Percentiles rank a stretch among this genome's conserved stretches.
These are phyloP conservation scores for Papiliotrema nemorosa DNA, from an alignment of 1,284 basidiomycete species.

Conservation along the genomic window DNA sequence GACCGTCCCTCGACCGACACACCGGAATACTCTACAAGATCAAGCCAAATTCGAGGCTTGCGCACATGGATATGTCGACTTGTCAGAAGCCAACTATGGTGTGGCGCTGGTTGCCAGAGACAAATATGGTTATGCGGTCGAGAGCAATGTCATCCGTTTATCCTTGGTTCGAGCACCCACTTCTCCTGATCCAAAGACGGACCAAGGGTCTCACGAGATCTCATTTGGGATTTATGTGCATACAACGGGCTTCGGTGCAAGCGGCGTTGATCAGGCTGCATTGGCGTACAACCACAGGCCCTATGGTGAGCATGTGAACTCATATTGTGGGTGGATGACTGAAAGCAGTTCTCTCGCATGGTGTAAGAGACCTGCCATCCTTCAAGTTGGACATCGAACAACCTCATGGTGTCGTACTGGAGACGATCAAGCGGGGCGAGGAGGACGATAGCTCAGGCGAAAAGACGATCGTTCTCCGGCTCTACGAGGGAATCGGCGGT, in stretches of 20 bases:
- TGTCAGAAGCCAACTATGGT: conserved; percentile 66
- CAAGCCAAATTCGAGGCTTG: conserved; percentile 64
- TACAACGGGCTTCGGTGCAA: conserved; percentile 68
- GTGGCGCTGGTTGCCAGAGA: conserved; percentile 84
- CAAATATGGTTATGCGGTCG: conserved; percentile 62
- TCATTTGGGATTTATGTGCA: conserved; percentile 86
- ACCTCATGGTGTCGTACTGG: conserved; percentile 71
- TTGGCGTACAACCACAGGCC: conserved; percentile 79
- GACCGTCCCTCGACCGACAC: conserved; percentile 78
- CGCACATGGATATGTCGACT: conserved; percentile 62
- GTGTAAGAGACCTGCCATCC: neutral
- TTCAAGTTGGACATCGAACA: conserved; percentile 10
- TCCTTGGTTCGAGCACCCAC: conserved; percentile 82
- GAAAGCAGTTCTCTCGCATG: neutral
- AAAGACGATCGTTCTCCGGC: conserved; percentile 61
- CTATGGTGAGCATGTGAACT: conserved; percentile 2
- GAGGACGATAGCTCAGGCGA: conserved; percentile 52
- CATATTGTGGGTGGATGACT: neutral
- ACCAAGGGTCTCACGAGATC: conserved; percentile 63
- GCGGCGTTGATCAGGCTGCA: conserved; percentile 56
- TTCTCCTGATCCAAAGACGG: conserved; percentile 63
- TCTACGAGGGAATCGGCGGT: conserved; percentile 86
- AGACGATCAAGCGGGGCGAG: conserved; percentile 91
- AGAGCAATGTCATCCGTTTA: conserved; percentile 50
- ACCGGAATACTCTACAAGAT: conserved; percentile 82